These are phyloP conservation scores for Aspergillus nidulans DNA, from an alignment of 495 filamentous ascomycete genomes.

Conservation along the genomic window DNA sequence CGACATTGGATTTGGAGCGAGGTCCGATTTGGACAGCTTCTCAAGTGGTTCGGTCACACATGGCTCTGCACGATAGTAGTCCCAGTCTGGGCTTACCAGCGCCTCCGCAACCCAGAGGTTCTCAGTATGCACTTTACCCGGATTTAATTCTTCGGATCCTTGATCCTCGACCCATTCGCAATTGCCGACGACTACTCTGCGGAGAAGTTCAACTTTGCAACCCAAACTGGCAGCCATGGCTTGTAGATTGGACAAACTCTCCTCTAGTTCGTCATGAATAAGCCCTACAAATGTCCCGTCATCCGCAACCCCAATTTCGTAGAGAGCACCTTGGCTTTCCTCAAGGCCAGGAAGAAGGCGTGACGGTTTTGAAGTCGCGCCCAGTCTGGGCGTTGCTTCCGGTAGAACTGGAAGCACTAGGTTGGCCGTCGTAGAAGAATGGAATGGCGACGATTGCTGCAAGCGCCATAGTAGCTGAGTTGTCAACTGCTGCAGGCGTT, in stretches of 20 bases:
- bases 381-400: constrained; percentile 51
- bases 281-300: constrained; percentile 89
- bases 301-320: constrained; percentile 95
- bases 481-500: constrained; percentile 82
- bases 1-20: not conserved
- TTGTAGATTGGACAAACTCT: constrained; percentile 76
- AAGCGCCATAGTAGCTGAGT: constrained; percentile 93
- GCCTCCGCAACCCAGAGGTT: constrained; percentile 89
- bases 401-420: constrained; percentile 71
- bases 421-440: constrained; percentile 65
- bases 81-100: constrained; percentile 60
- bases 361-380: constrained; percentile 52
- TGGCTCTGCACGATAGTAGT: constrained; percentile 28
- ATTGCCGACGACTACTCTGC: constrained; percentile 79
- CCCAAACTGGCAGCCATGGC: constrained; percentile 90
- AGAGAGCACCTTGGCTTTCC: constrained; percentile 86
- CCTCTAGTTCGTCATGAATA: constrained; percentile 85
- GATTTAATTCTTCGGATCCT: constrained; percentile 18
- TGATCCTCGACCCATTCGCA: constrained; percentile 68
- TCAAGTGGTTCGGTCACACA: not conserved
- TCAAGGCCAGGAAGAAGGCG: constrained; percentile 77
- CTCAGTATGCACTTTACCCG: constrained; percentile 35
- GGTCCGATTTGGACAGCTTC: not conserved
- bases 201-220: constrained; percentile 77
- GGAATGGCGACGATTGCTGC: constrained; percentile 90